These are phyloP conservation scores for Crucihimalaya himalaica DNA, from an alignment of 345 rosid genomes.

Conservation along the genomic window DNA sequence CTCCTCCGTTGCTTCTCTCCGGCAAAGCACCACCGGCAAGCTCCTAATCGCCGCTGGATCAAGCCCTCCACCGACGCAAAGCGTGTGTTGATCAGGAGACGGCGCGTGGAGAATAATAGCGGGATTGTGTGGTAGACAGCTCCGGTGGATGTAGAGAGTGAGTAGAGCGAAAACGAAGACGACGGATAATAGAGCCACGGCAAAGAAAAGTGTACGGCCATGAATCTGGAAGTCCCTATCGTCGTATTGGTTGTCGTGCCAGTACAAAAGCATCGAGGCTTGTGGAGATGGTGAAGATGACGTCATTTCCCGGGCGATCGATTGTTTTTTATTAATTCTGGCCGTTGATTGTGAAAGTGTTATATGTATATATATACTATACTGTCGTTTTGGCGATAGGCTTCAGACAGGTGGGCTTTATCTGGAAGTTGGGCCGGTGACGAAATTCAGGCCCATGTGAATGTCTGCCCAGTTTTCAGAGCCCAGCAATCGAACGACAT, in stretches of 20 bases:
- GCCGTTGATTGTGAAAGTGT: constrained; percentile 5
- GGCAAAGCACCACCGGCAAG: constrained; percentile 31
- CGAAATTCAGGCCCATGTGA: neutral
- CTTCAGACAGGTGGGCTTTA: neutral
- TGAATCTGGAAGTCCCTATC: constrained; percentile 30
- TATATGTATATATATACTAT: neutral
- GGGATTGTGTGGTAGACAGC: constrained; percentile 13
- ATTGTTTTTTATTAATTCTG: neutral
- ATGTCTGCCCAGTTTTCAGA: neutral
- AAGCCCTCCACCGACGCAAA: constrained; percentile 20
- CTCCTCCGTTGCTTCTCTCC: constrained; percentile 26
- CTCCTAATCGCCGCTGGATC: constrained; percentile 21
- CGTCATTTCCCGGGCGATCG: constrained; percentile 25
- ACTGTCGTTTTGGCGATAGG: too few relatives aligned
- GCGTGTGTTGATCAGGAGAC: constrained; percentile 1
- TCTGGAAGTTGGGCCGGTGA: neutral
- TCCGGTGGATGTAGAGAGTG: constrained; percentile 39
- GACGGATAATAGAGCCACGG: constrained; percentile 27
- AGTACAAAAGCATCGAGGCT: constrained; percentile 33
- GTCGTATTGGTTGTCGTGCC: constrained; percentile 43
- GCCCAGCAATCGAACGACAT: neutral
- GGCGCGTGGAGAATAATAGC: constrained; percentile 2
- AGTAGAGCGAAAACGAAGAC: constrained; percentile 30
- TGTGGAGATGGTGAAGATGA: constrained; percentile 39
- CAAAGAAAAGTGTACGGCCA: constrained; percentile 28